Evolutionary conservation across 106 monocot species (phyloP), one percentile per base, ranked within the genome.

Genomic region (Phalaenopsis equestris): DNA sequence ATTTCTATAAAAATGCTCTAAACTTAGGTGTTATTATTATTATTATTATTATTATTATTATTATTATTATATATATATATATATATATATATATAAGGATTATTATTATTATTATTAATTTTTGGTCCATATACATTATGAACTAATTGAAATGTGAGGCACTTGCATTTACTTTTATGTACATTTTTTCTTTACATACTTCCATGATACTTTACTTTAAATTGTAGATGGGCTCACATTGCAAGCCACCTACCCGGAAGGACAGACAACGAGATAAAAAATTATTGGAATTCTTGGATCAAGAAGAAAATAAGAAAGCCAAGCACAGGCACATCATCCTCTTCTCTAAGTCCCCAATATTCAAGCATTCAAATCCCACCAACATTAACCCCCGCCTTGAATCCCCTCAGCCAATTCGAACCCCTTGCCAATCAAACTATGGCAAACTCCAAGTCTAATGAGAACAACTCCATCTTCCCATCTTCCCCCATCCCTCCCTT

Each of bases 241-340:
- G 91, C 91, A 57, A 91, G 89, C 68, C 91, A 91, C 78, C 74
- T 91, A 61, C 91, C 91, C 0, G 91, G 91, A 42, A 83, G 91
- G 64, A 91, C 91, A 0, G 91, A 91, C 73, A 91, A 91, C 18
- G 91, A 91, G 84, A 91, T 91, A 77, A 91, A 91, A 75, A 91
- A 91, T 79, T 89, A 89, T 78, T 91, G 91, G 91, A 91, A 91
- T 61, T 91, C 91, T 77, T 91, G 89, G 89, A 91, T 91, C 55
- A 91, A 91, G 79, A 91, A 91, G 87, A 91, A 91, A 75, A 84
- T 91, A 21, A 57, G 83, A 61, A 89, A 88, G 73, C 79, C 85
- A 14, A 74, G 14, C 21, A 56, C 52, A 0, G 55, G 76, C 17
- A 17, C 85, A 15, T 65, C 83, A 58, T 39, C 86, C 4, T 37